A percentile compares a stretch with the other conserved stretches of the same genome.
Evolutionary conservation across 2,329 filamentous ascomycete species (phyloP).

Genomic region (Colletotrichum theobromicola): DNA sequence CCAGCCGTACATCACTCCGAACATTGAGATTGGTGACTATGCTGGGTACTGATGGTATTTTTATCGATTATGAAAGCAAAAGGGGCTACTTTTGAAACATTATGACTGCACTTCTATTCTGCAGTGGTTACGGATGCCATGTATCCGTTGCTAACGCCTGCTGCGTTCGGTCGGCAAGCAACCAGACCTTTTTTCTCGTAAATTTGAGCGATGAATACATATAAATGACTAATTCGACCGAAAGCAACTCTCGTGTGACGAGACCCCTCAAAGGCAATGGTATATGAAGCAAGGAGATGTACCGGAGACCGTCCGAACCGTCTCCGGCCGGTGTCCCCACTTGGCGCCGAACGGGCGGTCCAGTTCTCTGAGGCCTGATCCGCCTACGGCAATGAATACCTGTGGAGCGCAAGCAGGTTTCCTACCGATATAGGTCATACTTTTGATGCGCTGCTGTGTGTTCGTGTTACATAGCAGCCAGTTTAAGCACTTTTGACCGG

Average conservation of each 20-base stretch:
- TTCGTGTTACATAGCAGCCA: neutral
- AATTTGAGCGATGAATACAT: neutral
- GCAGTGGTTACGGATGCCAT: neutral
- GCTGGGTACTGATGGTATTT: neutral
- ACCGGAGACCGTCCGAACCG: neutral
- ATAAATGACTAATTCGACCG: no score
- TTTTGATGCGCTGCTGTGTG: neutral
- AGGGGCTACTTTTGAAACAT: neutral
- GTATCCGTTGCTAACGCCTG: rapidly evolving
- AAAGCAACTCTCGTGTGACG: no score
- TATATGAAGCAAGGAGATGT: neutral
- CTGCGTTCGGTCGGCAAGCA: neutral
- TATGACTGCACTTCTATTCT: neutral
- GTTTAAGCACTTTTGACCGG: neutral
- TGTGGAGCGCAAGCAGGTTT: neutral
- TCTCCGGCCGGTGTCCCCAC: neutral
- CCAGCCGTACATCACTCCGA: constrained; percentile 32
- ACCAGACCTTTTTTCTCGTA: rapidly evolving
- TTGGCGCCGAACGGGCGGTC: neutral
- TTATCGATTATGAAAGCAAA: neutral
- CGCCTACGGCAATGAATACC: neutral
- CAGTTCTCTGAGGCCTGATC: neutral
- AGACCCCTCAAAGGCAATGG: neutral
- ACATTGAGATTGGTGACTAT: constrained; percentile 35
- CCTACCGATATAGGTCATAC: rapidly evolving